Conservation (phyloP, 2,329 filamentous ascomycete species). For the Neopestalotiopsis sp. region DNA sequence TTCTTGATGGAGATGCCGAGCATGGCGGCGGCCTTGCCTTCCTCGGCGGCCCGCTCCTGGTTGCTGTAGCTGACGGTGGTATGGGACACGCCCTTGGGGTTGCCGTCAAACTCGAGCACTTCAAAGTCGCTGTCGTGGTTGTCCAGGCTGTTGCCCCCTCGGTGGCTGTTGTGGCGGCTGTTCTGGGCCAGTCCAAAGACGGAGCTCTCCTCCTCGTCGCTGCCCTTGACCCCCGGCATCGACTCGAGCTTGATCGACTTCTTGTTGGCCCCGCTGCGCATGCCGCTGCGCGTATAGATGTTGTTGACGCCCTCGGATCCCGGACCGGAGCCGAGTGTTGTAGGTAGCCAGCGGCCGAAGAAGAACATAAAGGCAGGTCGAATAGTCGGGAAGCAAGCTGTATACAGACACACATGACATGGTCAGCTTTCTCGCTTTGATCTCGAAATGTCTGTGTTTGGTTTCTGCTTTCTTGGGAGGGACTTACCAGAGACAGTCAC, state of each 20-base stretch:
- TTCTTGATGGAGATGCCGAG: constrained; percentile 1
- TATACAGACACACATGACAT: neutral
- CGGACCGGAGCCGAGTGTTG: neutral
- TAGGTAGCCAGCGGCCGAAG: constrained; percentile 13
- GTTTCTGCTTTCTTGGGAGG: neutral
- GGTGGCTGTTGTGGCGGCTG: neutral
- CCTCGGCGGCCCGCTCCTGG: neutral
- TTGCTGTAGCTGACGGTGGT: neutral
- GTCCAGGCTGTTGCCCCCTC: neutral
- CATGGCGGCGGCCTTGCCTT: neutral
- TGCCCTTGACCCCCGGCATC: neutral
- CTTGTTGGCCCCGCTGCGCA: neutral
- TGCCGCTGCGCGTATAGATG: constrained; percentile 1
- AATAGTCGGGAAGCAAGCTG: constrained; percentile 12
- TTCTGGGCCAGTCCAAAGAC: neutral
- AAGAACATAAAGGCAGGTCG: constrained; percentile 11
- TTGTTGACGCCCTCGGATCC: neutral
- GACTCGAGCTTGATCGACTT: constrained; percentile 15
- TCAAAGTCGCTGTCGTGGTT: constrained; percentile 1
- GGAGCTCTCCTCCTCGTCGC: neutral
- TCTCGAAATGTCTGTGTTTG: neutral
- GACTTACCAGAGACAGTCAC: constrained; percentile 11
- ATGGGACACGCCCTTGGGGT: neutral
- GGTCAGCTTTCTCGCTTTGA: neutral
- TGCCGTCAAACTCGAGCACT: neutral